phyloP scores from a whole-genome alignment of 106 monocot species.

The Dioscorea dumetorum region DNA sequence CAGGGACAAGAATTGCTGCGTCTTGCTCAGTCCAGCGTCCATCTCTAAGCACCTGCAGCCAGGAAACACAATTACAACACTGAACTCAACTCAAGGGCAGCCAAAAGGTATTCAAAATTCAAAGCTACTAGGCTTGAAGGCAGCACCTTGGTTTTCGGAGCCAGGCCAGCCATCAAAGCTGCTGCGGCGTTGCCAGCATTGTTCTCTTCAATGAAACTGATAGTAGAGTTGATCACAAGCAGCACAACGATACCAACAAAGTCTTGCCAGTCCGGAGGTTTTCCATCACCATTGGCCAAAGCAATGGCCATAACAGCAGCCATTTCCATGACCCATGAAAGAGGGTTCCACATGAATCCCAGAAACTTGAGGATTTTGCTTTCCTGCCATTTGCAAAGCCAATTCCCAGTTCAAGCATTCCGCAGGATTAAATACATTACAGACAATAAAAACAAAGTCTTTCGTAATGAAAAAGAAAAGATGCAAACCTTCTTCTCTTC shows the following conservation, averaged over 20 bases:
- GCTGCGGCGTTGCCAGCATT: slow-evolving; percentile 60
- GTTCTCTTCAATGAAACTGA: slow-evolving; percentile 60
- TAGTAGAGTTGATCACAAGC: slow-evolving; percentile 59
- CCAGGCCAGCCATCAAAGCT: slow-evolving; percentile 56
- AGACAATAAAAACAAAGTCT: background rate
- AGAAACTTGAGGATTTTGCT: slow-evolving; percentile 72
- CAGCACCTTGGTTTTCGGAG: slow-evolving; percentile 48
- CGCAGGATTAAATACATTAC: background rate
- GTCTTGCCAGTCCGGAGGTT: slow-evolving; percentile 83
- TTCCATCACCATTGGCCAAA: slow-evolving; percentile 58
- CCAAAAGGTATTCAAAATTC: background rate
- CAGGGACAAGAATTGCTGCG: slow-evolving; percentile 49
- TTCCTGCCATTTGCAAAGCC: slow-evolving; percentile 19
- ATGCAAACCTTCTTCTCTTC: slow-evolving; percentile 37
- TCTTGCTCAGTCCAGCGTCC: slow-evolving; percentile 44
- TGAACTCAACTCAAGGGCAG: no score
- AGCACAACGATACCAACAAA: slow-evolving; percentile 62
- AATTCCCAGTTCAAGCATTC: background rate
- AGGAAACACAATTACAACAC: background rate
- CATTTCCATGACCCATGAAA: slow-evolving; percentile 85
- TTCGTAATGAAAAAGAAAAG: background rate
- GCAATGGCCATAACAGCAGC: slow-evolving; percentile 79
- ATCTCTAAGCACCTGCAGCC: slow-evolving; percentile 45
- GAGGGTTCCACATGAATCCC: slow-evolving; percentile 93
- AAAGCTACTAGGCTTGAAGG: background rate